A percentile compares a stretch with the other conserved stretches of the same genome.
Conservation (phyloP, 116 monocot species). For the Cymodocea nodosa region DNA sequence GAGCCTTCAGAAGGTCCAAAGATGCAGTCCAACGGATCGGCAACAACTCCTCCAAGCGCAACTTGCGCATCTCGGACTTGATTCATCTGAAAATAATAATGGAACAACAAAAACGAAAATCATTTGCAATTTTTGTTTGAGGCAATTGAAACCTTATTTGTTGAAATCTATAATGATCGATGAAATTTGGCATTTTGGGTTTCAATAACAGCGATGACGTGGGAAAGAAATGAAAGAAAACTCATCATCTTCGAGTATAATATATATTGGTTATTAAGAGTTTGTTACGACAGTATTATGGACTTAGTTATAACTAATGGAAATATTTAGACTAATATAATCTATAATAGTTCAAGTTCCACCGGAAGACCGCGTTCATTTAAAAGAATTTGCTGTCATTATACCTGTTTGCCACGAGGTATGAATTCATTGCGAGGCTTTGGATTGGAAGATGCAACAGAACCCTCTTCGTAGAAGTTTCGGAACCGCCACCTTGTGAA, state of each 20-base stretch:
- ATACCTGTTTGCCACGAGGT: background rate
- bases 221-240: too few species aligned
- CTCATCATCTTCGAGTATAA: too few species aligned
- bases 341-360: too few species aligned
- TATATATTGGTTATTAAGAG: too few species aligned
- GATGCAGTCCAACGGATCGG: conserved; percentile 53
- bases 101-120: background rate
- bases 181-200: too few species aligned
- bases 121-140: background rate
- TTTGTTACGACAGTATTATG: too few species aligned
- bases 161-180: background rate
- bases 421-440: background rate
- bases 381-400: background rate
- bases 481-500: conserved; percentile 36
- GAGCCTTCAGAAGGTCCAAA: conserved; percentile 25
- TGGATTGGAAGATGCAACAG: background rate
- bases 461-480: conserved; percentile 26
- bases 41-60: conserved; percentile 12
- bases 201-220: too few species aligned
- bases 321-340: too few species aligned
- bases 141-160: background rate
- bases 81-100: conserved; percentile 12
- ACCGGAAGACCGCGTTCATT: too few species aligned
- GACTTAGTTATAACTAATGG: too few species aligned
- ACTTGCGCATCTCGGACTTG: background rate